These are phyloP conservation scores for Moesziomyces sp. DNA, from an alignment of 1,284 basidiomycete genomes.

Conservation along the genomic window DNA sequence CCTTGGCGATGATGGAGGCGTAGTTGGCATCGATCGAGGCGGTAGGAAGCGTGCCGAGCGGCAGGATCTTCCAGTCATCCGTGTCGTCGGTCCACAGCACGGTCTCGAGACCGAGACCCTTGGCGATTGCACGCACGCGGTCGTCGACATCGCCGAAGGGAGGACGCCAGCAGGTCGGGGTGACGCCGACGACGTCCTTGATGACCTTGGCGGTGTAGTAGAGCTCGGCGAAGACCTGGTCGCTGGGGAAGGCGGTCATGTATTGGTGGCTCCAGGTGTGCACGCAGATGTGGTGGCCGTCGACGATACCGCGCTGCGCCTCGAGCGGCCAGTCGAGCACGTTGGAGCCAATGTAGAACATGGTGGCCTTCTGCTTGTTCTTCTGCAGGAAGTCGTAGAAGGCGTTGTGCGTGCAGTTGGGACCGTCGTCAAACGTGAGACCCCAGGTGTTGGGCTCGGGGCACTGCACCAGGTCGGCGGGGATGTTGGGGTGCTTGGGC, in stretches of 20 bases:
- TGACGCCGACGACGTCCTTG: constrained; percentile 71
- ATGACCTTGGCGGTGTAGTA: constrained; percentile 72
- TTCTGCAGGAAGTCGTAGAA: constrained; percentile 71
- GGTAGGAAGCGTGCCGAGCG: constrained; percentile 64
- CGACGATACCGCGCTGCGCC: constrained; percentile 70
- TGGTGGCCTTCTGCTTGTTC: constrained; percentile 71
- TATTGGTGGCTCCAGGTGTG: constrained; percentile 70
- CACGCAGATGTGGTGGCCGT: constrained; percentile 63
- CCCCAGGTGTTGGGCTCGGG: constrained; percentile 72
- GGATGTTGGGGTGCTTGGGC: constrained; percentile 62
- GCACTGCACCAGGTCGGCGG: constrained; percentile 68
- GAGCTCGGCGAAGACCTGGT: constrained; percentile 72
- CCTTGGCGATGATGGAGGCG: constrained; percentile 68
- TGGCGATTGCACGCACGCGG: constrained; percentile 71
- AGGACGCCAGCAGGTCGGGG: constrained; percentile 70
- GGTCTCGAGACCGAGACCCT: constrained; percentile 70
- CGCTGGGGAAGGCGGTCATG: constrained; percentile 71
- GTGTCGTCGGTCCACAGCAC: constrained; percentile 71
- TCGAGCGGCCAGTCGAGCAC: constrained; percentile 72
- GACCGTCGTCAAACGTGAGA: constrained; percentile 71
- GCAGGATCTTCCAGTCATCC: constrained; percentile 69
- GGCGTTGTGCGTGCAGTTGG: constrained; percentile 70
- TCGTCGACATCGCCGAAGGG: constrained; percentile 73
- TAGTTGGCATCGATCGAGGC: constrained; percentile 69
- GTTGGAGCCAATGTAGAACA: constrained; percentile 71